Percentiles rank a stretch among this genome's conserved stretches.
These are phyloP conservation scores for Podaxis carcinomalis DNA, from an alignment of 768 basidiomycete species.

Conservation along the genomic window DNA sequence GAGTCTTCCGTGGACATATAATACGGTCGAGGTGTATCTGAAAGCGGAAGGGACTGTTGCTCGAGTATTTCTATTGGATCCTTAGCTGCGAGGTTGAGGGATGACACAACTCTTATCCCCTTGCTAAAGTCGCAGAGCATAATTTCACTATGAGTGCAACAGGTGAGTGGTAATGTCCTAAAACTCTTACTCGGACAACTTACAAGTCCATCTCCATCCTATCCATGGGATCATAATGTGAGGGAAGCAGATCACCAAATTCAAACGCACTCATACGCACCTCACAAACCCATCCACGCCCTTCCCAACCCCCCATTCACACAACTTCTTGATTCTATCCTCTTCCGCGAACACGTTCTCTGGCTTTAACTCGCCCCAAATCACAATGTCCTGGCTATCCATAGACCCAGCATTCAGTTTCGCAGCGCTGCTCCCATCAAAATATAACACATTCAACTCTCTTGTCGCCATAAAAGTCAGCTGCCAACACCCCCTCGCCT, in stretches of 20 bases:
- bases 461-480: conserved; percentile 33
- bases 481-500: conserved; percentile 31
- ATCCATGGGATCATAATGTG: background rate
- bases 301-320: background rate
- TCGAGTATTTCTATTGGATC: background rate
- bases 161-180: background rate
- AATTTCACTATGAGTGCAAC: background rate
- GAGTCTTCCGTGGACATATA: background rate
- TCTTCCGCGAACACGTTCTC: conserved; percentile 24
- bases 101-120: background rate
- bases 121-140: background rate
- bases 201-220: background rate
- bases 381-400: conserved; percentile 45
- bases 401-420: conserved; percentile 37
- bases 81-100: background rate
- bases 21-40: background rate
- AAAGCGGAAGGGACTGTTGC: background rate
- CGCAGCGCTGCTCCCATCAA: conserved; percentile 47
- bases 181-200: background rate
- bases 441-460: conserved; percentile 43
- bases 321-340: conserved; percentile 21
- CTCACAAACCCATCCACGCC: background rate
- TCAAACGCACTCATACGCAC: background rate
- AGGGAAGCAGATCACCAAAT: background rate
- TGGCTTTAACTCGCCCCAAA: conserved; percentile 32